Evolutionary conservation across 495 filamentous ascomycete genomes (phyloP), one percentile per base, ranked within the genome.

Genomic region (Talaromyces stipitatus): DNA sequence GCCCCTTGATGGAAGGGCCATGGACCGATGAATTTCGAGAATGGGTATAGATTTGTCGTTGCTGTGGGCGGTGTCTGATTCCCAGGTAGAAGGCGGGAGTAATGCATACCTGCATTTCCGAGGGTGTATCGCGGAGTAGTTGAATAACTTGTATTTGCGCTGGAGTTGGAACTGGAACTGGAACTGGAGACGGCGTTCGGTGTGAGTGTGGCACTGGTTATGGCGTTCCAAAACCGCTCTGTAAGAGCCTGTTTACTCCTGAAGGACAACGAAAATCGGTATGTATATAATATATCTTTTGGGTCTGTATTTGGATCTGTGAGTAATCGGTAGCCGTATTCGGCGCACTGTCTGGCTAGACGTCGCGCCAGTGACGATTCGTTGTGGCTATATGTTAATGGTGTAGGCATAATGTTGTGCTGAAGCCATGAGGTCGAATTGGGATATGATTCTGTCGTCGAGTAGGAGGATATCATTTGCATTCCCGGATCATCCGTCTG

Each of bases 301-400:
- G 77, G 73, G 0, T 82, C 74, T 2, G 80, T 67, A 50, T 72
- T 64, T 2, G 82, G 69, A 55, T 82, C 72, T n/a, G 69, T 70
- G 38, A 90, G 71, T 1, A 92, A 71, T 24, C 68, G 64, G 54
- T 80, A 78, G 6, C 75, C 85, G 36, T 73, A 65, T 70, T 95
- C 89, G n/a, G 84, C 59, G 1, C 81, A 74, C 43, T 73, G 73
- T 10, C 89, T 79, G n/a, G 88, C 85, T 12, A 92, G 72, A 9
- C 83, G 75, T 2, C 88, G 80, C 16, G 82, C 82, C 56, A 91
- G 90, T 14, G 80, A 80, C 18, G 71, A 71, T 66, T 91, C 89
- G 9, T 80, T 70, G 33, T 79, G 63, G 33, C 62, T 62, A 38
- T 64, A 63, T 11, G 59, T 61, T 52, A 59, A 60, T 0, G 38